Conservation (phyloP, 2,329 filamentous ascomycete genomes). For the Hawksworthiomyces lignivorus region DNA sequence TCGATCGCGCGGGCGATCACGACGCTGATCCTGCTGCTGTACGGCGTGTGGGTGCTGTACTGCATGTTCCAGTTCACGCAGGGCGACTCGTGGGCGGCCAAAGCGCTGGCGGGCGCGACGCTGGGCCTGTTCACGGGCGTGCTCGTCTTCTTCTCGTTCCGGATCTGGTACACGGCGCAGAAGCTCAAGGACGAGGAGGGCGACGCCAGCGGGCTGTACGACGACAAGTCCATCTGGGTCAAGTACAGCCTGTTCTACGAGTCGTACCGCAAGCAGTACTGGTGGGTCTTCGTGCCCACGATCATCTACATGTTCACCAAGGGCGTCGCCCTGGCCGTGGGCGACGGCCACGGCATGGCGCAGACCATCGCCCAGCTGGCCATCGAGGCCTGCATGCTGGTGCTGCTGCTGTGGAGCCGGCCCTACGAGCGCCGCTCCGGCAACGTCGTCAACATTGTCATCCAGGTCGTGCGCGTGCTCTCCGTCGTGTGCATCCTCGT, state of each 20-base stretch:
- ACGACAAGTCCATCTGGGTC: constrained; percentile 83
- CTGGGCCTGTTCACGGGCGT: constrained; percentile 72
- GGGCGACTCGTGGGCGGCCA: constrained; percentile 91
- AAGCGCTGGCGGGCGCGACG: constrained; percentile 73
- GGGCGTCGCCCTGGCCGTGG: constrained; percentile 76
- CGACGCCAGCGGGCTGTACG: constrained; percentile 65
- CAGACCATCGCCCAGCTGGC: constrained; percentile 75
- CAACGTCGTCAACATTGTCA: constrained; percentile 89
- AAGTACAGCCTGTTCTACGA: constrained; percentile 99
- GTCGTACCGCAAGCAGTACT: constrained; percentile 86
- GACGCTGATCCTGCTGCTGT: constrained; percentile 81
- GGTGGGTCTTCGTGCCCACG: constrained; percentile 90
- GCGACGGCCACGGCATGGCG: constrained; percentile 73
- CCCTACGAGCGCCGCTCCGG: constrained; percentile 82
- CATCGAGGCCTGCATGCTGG: constrained; percentile 73
- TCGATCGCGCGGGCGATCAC: constrained; percentile 84
- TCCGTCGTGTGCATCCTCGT: constrained; percentile 85
- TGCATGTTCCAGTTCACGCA: constrained; percentile 92
- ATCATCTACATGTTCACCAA: constrained; percentile 90
- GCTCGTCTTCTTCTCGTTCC: constrained; percentile 75
- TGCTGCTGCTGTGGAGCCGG: constrained; percentile 71
- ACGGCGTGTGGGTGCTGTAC: constrained; percentile 92
- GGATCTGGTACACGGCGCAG: constrained; percentile 70
- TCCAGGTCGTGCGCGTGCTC: constrained; percentile 80
- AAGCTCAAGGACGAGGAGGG: constrained; percentile 70